A percentile compares a stretch with the other conserved stretches of the same genome.
Evolutionary conservation across 2,329 filamentous ascomycete species (phyloP).

Genomic region (Microcyclospora tardicrescens): DNA sequence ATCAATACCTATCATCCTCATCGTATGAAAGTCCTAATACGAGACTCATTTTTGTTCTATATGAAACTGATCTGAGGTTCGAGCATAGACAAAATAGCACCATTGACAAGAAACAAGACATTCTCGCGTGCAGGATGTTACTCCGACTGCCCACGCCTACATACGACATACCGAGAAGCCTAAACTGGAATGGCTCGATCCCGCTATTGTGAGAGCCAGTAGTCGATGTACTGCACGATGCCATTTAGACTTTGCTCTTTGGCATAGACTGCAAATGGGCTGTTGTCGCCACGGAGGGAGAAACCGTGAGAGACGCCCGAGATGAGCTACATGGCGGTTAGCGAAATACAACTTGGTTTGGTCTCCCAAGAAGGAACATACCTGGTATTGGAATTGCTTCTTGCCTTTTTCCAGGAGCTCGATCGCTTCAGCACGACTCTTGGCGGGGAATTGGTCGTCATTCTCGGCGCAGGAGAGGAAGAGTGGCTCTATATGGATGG

Average conservation of each 20-base stretch:
- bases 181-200: too few relatives aligned
- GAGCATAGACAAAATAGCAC: too few relatives aligned
- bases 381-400: slow-evolving; percentile 23
- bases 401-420: slow-evolving; percentile 30
- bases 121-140: too few relatives aligned
- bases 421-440: slow-evolving; percentile 28
- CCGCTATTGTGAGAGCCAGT: slow-evolving; percentile 4
- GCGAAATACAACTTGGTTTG: too few relatives aligned
- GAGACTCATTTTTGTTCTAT: too few relatives aligned
- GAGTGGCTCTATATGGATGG: slow-evolving; percentile 25
- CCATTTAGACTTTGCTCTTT: slow-evolving; percentile 20
- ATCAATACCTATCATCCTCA: too few relatives aligned
- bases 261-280: slow-evolving; percentile 4
- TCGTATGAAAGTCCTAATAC: too few relatives aligned
- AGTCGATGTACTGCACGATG: slow-evolving; percentile 13
- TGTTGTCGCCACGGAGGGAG: slow-evolving; percentile 20
- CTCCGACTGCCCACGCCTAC: too few relatives aligned
- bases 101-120: too few relatives aligned
- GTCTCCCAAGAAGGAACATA: too few relatives aligned
- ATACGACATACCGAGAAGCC: too few relatives aligned
- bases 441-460: slow-evolving; percentile 32
- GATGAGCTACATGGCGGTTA: slow-evolving; percentile 26
- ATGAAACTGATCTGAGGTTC: too few relatives aligned
- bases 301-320: slow-evolving; percentile 25
- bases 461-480: slow-evolving; percentile 35